Evolutionary conservation across 2,329 filamentous ascomycete genomes (phyloP).

Genomic region (Chaetomium olivaceum): DNA sequence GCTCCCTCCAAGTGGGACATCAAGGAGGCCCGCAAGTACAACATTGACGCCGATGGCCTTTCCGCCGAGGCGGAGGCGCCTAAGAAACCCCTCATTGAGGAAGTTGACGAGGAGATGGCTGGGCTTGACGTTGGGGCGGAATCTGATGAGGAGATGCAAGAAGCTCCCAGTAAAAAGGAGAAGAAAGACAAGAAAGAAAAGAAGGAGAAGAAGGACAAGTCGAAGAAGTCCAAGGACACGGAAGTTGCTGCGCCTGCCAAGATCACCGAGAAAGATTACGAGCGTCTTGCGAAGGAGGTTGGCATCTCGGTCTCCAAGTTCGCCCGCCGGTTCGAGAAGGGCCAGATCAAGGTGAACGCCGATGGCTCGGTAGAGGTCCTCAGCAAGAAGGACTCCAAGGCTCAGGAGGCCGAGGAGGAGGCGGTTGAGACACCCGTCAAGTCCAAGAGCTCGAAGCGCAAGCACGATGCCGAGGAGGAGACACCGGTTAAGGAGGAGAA

Average conservation of each 20-base stretch:
- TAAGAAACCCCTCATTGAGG: slow-evolving; percentile 52
- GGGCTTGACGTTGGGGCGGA: slow-evolving; percentile 17
- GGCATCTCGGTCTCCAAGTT: slow-evolving; percentile 75
- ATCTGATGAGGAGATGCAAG: slow-evolving; percentile 32
- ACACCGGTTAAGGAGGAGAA: slow-evolving; percentile 62
- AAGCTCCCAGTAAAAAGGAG: slow-evolving; percentile 28
- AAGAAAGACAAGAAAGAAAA: slow-evolving; percentile 38
- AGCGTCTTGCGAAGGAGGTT: slow-evolving; percentile 63
- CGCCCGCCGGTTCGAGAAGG: slow-evolving; percentile 74
- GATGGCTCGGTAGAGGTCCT: slow-evolving; percentile 67
- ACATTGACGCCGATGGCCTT: slow-evolving; percentile 87
- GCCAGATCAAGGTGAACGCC: slow-evolving; percentile 66
- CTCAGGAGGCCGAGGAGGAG: slow-evolving; percentile 54
- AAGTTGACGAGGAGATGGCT: slow-evolving; percentile 45
- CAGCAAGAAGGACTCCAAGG: slow-evolving; percentile 75
- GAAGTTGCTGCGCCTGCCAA: slow-evolving; percentile 39
- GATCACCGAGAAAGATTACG: slow-evolving; percentile 58
- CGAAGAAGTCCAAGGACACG: slow-evolving; percentile 38
- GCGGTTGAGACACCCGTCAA: slow-evolving; percentile 50
- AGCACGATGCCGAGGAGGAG: slow-evolving; percentile 70
- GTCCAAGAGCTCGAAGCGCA: slow-evolving; percentile 58
- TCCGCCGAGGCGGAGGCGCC: slow-evolving; percentile 61
- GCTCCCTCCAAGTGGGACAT: slow-evolving; percentile 81
- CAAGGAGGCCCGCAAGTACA: slow-evolving; percentile 93
- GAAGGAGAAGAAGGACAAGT: slow-evolving; percentile 43